Evolutionary conservation across 2,329 filamentous ascomycete species (phyloP), one percentile per base, ranked within the genome.

Genomic region (Arachnomyces sp.): DNA sequence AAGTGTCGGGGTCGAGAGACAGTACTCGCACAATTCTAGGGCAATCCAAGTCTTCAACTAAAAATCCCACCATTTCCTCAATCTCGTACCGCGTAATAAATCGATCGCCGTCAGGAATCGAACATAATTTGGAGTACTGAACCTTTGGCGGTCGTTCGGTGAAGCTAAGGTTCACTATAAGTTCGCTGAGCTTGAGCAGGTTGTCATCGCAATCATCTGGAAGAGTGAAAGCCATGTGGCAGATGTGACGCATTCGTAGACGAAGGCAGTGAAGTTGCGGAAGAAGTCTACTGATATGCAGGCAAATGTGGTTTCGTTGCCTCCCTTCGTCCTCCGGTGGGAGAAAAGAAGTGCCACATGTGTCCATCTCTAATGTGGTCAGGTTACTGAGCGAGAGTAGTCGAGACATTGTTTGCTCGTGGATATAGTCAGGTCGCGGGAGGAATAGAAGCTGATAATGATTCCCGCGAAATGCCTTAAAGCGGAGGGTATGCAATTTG

Each of bases 161-260:
- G 14, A 40, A 20, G 15, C 38, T 40, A 18, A 40, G 38, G 29
- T 40, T 40, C 7, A 40, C 25, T 12, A 40, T 25, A 11, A 40
- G 15, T n/a, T 5, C 5, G 11, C 18, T 40, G 14, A 40, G 29
- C 13, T 34, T 12, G 13, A n/a, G 6, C 16, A 12, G 7, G 2
- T 13, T 15, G n/a, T 28, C 4, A n/a, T 35, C 17, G 31, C 7
- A 15, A n/a, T 4, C n/a, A n/a, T n/a, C n/a, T n/a, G n/a, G n/a
- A 2, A 31, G 30, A 3, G 33, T 12, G 3, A 40, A 20, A 13
- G 20, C 38, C 33, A 25, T n/a, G 2, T 30, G 30, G 31, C 38
- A 40, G 14, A 40, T 40, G 29, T 31, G 8, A 31, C 38, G 38
- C 38, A 40, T 20, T n/a, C 38, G 38, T 15, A 40, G 15, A 18